Percentiles rank a stretch among this genome's conserved stretches.
These are phyloP conservation scores for Magnusiomyces paraingens DNA, from an alignment of 1,139 yeast genomes.

Conservation along the genomic window DNA sequence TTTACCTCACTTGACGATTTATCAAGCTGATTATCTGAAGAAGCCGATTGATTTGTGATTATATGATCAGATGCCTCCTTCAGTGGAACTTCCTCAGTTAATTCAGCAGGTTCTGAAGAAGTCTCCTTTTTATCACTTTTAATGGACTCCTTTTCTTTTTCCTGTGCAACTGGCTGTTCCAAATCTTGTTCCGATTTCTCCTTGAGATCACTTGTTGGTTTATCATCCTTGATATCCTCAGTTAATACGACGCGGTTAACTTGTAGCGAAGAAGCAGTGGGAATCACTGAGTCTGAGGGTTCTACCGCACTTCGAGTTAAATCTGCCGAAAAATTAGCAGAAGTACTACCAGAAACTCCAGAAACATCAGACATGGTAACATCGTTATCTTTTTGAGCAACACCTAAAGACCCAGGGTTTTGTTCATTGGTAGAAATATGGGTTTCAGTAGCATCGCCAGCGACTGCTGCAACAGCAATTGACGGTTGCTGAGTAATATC, in stretches of 20 bases:
- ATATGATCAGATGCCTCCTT: not conserved
- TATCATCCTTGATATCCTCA: not conserved
- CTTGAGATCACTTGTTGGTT: not conserved
- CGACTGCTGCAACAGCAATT: not conserved
- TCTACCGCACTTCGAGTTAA: not conserved
- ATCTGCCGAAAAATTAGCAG: not conserved
- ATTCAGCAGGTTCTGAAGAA: not conserved
- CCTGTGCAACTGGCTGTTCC: not conserved
- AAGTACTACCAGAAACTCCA: not conserved
- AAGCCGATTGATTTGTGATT: not conserved
- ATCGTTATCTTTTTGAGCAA: constrained; percentile 3
- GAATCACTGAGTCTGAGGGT: not conserved
- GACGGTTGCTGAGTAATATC: not conserved
- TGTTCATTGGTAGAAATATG: not conserved
- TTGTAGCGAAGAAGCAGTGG: not conserved
- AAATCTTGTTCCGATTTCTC: not conserved
- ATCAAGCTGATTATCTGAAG: not conserved
- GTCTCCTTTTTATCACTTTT: not conserved
- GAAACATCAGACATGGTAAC: constrained; percentile 5
- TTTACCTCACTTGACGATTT: not conserved
- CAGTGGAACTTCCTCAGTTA: not conserved
- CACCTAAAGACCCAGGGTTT: not conserved
- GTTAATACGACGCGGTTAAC: not conserved
- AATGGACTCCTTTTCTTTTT: not conserved
- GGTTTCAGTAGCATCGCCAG: constrained; percentile 5